phyloP scores from a whole-genome alignment of 2,329 filamentous ascomycete species.

The Pseudogymnoascus sp. region DNA sequence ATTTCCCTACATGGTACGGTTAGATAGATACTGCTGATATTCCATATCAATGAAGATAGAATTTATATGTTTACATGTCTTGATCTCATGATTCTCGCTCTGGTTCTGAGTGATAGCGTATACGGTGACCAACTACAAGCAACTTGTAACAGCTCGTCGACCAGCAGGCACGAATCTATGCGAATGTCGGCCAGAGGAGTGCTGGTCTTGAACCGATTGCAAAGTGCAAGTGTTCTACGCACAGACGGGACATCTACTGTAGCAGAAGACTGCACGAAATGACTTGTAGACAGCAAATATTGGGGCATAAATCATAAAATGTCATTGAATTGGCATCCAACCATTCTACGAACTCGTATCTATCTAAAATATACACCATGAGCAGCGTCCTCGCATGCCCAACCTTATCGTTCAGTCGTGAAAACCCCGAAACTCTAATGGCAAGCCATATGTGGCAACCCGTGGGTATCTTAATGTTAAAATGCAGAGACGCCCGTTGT shows the following conservation, averaged over 20 bases:
- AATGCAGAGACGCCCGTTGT: not conserved
- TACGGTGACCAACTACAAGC: not conserved
- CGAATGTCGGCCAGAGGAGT: not conserved
- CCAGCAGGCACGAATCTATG: not conserved
- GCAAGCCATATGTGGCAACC: slow-evolving; percentile 1
- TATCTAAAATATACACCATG: slow-evolving; percentile 5
- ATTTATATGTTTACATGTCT: not conserved
- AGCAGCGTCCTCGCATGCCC: not conserved
- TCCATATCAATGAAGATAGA: slow-evolving; percentile 13
- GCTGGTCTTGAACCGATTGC: no score
- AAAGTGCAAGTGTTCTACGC: not conserved
- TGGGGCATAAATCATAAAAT: not conserved
- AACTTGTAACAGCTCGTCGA: not conserved
- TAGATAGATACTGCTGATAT: slow-evolving; percentile 97
- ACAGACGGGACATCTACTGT: not conserved
- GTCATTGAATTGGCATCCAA: slow-evolving; percentile 7
- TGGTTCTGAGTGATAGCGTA: not conserved
- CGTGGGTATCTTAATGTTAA: not conserved
- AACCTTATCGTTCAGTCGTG: not conserved
- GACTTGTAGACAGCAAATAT: not conserved
- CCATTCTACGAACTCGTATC: slow-evolving; percentile 7
- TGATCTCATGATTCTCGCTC: not conserved
- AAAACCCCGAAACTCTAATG: not conserved
- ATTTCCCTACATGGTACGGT: slow-evolving; percentile 69
- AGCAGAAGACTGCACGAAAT: not conserved